Evolutionary conservation across 345 rosid genomes (phyloP), one percentile per base, ranked within the genome.

Genomic region (Garcia nutans): DNA sequence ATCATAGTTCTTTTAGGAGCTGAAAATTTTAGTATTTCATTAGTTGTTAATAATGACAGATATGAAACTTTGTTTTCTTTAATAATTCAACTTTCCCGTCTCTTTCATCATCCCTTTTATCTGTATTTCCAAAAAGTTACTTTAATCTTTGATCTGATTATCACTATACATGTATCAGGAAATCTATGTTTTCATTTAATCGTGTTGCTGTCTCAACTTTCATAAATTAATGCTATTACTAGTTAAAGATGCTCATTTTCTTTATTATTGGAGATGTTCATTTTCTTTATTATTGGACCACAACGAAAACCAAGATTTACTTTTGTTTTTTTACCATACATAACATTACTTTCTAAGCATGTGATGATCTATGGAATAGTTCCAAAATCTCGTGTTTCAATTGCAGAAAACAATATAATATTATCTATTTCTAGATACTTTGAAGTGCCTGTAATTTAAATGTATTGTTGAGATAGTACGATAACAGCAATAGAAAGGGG

Each of bases 101-200:
- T 31, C 10, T 75, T 45, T 33, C 10, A 70, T 74, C 59, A 60
- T 74, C 23, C 16, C 5, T 67, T 68, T 31, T 0, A 10, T 67
- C 33, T 56, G 62, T 58, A 5, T 72, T 33, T 73, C 37, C 47
- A 50, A 31, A 13, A 68, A 68, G 56, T 47, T 19, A 55, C 65
- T 77, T 72, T 68, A 68, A 50, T 72, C 80, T 52, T 72, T 31
- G 22, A 58, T 61, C 74, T 66, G 20, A 72, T 60, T 6, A 52
- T 59, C 64, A 44, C 44, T 45, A 1, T 47, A 52, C 16, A 42
- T 62, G 5, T 62, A 60, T 42, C 22, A 42, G 16, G 41, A 17
- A 9, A 45, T 8, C 57, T 33, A 2, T 10, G 5, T 60, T 24
- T 52, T 3, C 42, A 54, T 22, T 31, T 63, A 12, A 28, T 37